Conservation (phyloP, 345 rosid genomes). For the Sonneratia alba region DNA sequence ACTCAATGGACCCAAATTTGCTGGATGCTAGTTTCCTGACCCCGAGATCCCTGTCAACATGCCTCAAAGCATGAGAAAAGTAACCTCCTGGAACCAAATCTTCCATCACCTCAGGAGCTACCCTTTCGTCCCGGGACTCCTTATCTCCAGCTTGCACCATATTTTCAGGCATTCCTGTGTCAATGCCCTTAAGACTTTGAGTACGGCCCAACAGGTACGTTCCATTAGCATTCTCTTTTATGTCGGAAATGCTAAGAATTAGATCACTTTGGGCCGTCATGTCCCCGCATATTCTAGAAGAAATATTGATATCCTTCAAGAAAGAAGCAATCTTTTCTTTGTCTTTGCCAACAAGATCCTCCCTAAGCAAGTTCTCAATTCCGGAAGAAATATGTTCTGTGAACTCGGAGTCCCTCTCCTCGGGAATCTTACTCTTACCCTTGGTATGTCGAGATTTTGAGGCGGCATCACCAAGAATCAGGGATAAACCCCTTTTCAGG, state of each 20-base stretch:
- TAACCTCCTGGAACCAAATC: neutral
- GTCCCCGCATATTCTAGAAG: slow-evolving; percentile 2
- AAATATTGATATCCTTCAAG: slow-evolving; percentile 10
- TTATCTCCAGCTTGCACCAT: slow-evolving; percentile 20
- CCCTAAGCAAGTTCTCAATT: slow-evolving; percentile 35
- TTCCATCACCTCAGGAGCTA: neutral
- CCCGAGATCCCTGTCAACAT: slow-evolving; percentile 21
- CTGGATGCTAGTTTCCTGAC: slow-evolving; percentile 19
- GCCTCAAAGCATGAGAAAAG: slow-evolving; percentile 12
- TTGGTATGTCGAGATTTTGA: slow-evolving; percentile 25
- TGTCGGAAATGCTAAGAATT: slow-evolving; percentile 14
- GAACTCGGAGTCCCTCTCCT: slow-evolving; percentile 18
- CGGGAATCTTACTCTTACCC: slow-evolving; percentile 14
- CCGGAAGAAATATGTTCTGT: slow-evolving; percentile 35
- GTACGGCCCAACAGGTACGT: neutral
- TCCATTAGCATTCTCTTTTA: too few species aligned
- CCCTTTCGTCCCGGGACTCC: neutral
- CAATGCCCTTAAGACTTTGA: neutral
- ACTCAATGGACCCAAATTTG: slow-evolving; percentile 23
- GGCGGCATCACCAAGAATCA: slow-evolving; percentile 25
- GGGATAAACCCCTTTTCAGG: slow-evolving; percentile 36
- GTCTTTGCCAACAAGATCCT: slow-evolving; percentile 17
- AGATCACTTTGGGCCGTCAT: slow-evolving; percentile 7
- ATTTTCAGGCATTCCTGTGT: slow-evolving; percentile 7
- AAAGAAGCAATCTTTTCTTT: slow-evolving; percentile 10